Conservation (phyloP, 176 grass and related monocot genomes). For the Phragmites australis region DNA sequence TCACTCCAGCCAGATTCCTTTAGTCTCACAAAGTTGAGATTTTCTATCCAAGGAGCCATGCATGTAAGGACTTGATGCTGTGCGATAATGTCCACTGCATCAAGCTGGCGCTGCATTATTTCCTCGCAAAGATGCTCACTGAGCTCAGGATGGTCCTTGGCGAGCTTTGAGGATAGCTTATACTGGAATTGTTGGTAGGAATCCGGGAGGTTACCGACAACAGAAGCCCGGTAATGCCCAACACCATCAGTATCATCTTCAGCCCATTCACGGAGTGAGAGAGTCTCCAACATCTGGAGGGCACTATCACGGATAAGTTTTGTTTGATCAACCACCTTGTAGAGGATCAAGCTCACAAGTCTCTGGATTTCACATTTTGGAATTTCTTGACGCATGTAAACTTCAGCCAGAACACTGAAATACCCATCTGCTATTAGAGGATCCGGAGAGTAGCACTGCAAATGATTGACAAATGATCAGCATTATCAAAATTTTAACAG, state of each 20-base stretch:
- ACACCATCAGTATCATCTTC: slow-evolving; percentile 83
- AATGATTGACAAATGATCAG: slow-evolving; percentile 33
- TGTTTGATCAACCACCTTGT: slow-evolving; percentile 96
- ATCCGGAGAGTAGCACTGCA: slow-evolving; percentile 87
- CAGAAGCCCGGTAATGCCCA: slow-evolving; percentile 89
- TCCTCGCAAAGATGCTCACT: slow-evolving; percentile 84
- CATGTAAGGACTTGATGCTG: slow-evolving; percentile 98
- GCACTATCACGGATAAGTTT: slow-evolving; percentile 90
- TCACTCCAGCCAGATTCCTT: slow-evolving; percentile 94
- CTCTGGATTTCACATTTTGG: slow-evolving; percentile 93
- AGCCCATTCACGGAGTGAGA: slow-evolving; percentile 93
- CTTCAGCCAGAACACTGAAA: slow-evolving; percentile 96
- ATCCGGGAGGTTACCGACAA: slow-evolving; percentile 97
- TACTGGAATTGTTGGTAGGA: slow-evolving; percentile 99
- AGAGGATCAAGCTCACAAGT: slow-evolving; percentile 93
- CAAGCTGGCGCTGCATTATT: slow-evolving; percentile 99
- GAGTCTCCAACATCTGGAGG: slow-evolving; percentile 97
- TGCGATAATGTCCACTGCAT: slow-evolving; percentile 94
- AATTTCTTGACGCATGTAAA: slow-evolving; percentile 96
- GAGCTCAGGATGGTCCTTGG: slow-evolving; percentile 97
- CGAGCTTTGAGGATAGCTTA: slow-evolving; percentile 89
- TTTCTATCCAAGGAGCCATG: slow-evolving; percentile 99
- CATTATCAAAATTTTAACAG: slow-evolving; percentile 19
- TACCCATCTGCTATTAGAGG: slow-evolving; percentile 90
- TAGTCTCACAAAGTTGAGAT: slow-evolving; percentile 88